A percentile compares a stretch with the other conserved stretches of the same genome.
Evolutionary conservation across 495 filamentous ascomycete genomes (phyloP).

Genomic region (Lindgomyces ingoldianus): DNA sequence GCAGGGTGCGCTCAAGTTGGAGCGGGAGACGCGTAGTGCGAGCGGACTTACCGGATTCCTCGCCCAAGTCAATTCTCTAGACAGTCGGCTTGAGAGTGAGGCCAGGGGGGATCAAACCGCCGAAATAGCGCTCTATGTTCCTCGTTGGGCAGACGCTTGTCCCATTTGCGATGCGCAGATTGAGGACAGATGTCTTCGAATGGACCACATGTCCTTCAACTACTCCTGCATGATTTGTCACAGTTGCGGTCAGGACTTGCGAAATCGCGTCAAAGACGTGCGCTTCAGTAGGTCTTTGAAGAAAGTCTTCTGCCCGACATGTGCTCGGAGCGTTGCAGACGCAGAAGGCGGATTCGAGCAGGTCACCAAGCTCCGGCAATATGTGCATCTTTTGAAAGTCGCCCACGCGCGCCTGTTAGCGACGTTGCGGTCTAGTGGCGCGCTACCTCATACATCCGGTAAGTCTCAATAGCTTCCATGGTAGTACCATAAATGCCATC

Average conservation of each 20-base stretch:
- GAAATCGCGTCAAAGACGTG: conserved; percentile 61
- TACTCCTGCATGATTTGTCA: conserved; percentile 73
- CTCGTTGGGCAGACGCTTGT: conserved; percentile 76
- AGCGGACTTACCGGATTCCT: conserved; percentile 81
- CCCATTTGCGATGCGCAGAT: conserved; percentile 78
- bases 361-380: conserved; percentile 85
- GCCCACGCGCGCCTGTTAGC: conserved; percentile 87
- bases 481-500: background rate
- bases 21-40: conserved; percentile 72
- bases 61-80: conserved; percentile 61
- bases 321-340: conserved; percentile 57
- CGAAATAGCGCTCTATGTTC: conserved; percentile 69
- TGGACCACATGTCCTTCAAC: conserved; percentile 78
- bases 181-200: conserved; percentile 84
- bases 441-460: conserved; percentile 73
- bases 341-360: conserved; percentile 59
- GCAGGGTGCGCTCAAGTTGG: conserved; percentile 87
- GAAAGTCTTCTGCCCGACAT: conserved; percentile 68
- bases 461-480: conserved; percentile 34
- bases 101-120: conserved; percentile 70
- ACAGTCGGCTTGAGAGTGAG: conserved; percentile 43
- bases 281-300: conserved; percentile 65
- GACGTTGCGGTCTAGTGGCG: conserved; percentile 78
- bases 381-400: conserved; percentile 86
- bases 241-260: conserved; percentile 73